Percentiles rank a stretch among this genome's conserved stretches.
phyloP scores from a whole-genome alignment of 2,329 filamentous ascomycete species.

The Alternaria postmessia region DNA sequence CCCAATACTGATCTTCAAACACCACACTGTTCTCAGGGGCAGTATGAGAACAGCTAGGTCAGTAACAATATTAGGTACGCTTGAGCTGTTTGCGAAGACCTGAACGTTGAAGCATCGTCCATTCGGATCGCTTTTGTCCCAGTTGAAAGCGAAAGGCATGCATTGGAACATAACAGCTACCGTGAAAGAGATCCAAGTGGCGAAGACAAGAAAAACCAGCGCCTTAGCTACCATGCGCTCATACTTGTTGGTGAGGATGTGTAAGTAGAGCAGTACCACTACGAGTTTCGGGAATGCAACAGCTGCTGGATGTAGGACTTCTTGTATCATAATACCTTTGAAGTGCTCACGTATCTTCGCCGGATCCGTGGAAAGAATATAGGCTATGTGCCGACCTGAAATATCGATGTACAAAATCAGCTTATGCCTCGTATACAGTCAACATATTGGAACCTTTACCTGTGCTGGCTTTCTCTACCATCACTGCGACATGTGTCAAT shows the following conservation, averaged over 20 bases:
- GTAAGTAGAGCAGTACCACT: constrained; percentile 35
- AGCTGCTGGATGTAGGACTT: constrained; percentile 36
- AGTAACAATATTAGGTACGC: constrained; percentile 39
- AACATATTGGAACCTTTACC: constrained; percentile 2
- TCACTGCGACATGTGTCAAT: constrained; percentile 20
- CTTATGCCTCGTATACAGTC: not conserved
- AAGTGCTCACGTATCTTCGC: constrained; percentile 25
- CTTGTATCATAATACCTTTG: constrained; percentile 35
- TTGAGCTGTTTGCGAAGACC: constrained; percentile 32
- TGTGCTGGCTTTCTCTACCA: constrained; percentile 33
- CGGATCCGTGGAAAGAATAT: constrained; percentile 24
- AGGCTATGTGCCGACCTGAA: constrained; percentile 30
- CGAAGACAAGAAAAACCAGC: constrained; percentile 28
- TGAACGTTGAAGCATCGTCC: constrained; percentile 35
- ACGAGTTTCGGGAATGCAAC: constrained; percentile 40
- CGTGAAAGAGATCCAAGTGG: constrained; percentile 33
- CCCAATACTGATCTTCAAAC: constrained; percentile 30
- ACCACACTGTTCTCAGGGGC: constrained; percentile 31
- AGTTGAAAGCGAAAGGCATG: constrained; percentile 34
- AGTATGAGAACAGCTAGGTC: constrained; percentile 33
- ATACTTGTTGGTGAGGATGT: constrained; percentile 37
- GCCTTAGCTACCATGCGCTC: constrained; percentile 29
- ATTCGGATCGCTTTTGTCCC: constrained; percentile 36
- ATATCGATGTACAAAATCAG: not conserved
- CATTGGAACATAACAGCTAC: constrained; percentile 35